A percentile compares a stretch with the other conserved stretches of the same genome.
phyloP scores from a whole-genome alignment of 2,329 filamentous ascomycete species.

The Pseudogymnoascus pannorum region DNA sequence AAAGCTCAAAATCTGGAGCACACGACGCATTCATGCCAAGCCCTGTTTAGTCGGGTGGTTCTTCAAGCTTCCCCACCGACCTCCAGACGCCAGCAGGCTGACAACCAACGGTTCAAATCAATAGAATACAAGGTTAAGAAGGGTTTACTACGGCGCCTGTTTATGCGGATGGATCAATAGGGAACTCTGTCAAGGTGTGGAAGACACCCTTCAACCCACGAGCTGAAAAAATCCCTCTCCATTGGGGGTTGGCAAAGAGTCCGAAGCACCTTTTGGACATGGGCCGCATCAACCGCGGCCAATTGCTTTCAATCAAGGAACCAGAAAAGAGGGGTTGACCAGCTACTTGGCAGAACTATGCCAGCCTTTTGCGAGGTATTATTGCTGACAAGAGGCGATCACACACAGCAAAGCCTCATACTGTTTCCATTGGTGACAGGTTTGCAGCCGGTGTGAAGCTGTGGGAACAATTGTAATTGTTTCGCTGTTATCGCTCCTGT shows the following conservation, averaged over 20 bases:
- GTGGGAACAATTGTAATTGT: background rate
- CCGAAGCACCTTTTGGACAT: background rate
- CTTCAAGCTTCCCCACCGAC: background rate
- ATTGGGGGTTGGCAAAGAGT: background rate
- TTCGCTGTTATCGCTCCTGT: background rate
- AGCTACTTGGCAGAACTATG: background rate
- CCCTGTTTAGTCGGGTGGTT: background rate
- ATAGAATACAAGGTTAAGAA: background rate
- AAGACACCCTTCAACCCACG: background rate
- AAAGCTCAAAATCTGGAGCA: background rate
- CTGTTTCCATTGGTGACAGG: background rate
- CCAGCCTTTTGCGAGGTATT: background rate
- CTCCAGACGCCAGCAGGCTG: background rate
- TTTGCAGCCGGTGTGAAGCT: background rate
- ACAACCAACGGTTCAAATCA: background rate
- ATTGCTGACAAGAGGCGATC: slow-evolving; percentile 2
- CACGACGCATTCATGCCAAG: slow-evolving; percentile 2
- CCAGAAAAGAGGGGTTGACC: background rate
- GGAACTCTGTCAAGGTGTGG: background rate
- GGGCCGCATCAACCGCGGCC: slow-evolving; percentile 1
- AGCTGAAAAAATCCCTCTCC: background rate
- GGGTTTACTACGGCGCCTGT: background rate
- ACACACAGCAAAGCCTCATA: background rate
- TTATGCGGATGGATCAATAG: slow-evolving; percentile 1
- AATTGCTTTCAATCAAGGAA: background rate